Evolutionary conservation across 2,329 filamentous ascomycete genomes (phyloP).

Genomic region (Bretziella fagacearum): DNA sequence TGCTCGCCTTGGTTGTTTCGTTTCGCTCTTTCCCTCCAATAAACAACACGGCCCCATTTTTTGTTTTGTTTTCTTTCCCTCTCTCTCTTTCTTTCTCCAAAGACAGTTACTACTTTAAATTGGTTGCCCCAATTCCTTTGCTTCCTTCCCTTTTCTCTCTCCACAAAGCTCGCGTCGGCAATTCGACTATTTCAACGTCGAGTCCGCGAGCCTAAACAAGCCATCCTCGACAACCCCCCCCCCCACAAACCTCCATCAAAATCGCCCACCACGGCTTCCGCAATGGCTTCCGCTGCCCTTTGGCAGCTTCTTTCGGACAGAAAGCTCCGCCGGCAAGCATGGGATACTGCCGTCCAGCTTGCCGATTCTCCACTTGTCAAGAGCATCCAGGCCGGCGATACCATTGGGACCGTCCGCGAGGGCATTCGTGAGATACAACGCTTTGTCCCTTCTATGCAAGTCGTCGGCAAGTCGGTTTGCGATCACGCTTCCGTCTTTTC

Average conservation of each 20-base stretch:
- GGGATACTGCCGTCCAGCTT: slow-evolving; percentile 13
- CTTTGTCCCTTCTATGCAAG: slow-evolving; percentile 22
- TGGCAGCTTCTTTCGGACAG: slow-evolving; percentile 14
- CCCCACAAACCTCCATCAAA: background rate
- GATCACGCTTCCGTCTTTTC: slow-evolving; percentile 21
- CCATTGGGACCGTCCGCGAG: slow-evolving; percentile 13
- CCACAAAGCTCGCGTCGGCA: slow-evolving; percentile 2
- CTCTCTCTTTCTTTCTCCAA: background rate
- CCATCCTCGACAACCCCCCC: background rate
- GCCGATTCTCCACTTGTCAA: slow-evolving; percentile 14
- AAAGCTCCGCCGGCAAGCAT: slow-evolving; percentile 14
- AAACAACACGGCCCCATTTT: too few relatives aligned
- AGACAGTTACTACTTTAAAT: background rate
- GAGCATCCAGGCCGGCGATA: slow-evolving; percentile 14
- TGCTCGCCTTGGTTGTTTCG: too few relatives aligned
- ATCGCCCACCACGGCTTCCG: slow-evolving; percentile 12
- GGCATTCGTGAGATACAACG: slow-evolving; percentile 13
- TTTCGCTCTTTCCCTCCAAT: too few relatives aligned
- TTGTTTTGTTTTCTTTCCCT: too few relatives aligned
- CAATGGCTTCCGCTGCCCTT: slow-evolving; percentile 14
- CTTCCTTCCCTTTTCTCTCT: background rate
- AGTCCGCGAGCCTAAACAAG: slow-evolving; percentile 2
- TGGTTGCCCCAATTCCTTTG: background rate
- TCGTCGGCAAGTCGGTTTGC: slow-evolving; percentile 22
- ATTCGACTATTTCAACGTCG: background rate